These are phyloP conservation scores for Sphaerulina vaccinii DNA, from an alignment of 2,329 filamentous ascomycete species.

Conservation along the genomic window DNA sequence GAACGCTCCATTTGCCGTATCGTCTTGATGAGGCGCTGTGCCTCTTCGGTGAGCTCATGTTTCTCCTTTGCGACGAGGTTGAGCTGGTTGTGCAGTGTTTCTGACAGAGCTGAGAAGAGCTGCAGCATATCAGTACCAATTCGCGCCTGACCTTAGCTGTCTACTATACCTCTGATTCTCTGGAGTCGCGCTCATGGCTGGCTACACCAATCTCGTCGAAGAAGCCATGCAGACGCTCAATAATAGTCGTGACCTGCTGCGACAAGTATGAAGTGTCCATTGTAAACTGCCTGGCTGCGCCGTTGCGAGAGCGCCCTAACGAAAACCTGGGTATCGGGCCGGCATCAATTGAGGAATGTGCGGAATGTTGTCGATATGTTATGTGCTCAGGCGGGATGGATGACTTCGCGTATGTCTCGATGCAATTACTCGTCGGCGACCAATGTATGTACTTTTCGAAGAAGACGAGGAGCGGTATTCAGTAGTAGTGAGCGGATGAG, in stretches of 20 bases:
- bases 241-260: constrained; percentile 92
- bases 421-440: too few relatives aligned
- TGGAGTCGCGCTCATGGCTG: constrained; percentile 81
- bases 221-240: constrained; percentile 86
- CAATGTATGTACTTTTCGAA: too few relatives aligned
- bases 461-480: too few relatives aligned
- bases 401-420: too few relatives aligned
- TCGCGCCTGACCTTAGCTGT: not conserved
- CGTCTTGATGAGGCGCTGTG: constrained; percentile 75
- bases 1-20: constrained; percentile 94
- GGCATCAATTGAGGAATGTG: constrained; percentile 12
- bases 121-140: constrained; percentile 40
- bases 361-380: constrained; percentile 1
- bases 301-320: constrained; percentile 9
- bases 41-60: constrained; percentile 85
- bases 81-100: constrained; percentile 87
- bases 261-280: constrained; percentile 94
- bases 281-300: constrained; percentile 13
- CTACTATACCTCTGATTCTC: constrained; percentile 79
- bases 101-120: constrained; percentile 89
- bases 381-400: too few relatives aligned
- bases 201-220: constrained; percentile 99
- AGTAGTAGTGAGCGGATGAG: too few relatives aligned
- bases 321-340: constrained; percentile 5
- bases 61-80: constrained; percentile 84